These are phyloP conservation scores for Leccinellum rugosiceps DNA, from an alignment of 768 basidiomycete genomes.

Conservation along the genomic window DNA sequence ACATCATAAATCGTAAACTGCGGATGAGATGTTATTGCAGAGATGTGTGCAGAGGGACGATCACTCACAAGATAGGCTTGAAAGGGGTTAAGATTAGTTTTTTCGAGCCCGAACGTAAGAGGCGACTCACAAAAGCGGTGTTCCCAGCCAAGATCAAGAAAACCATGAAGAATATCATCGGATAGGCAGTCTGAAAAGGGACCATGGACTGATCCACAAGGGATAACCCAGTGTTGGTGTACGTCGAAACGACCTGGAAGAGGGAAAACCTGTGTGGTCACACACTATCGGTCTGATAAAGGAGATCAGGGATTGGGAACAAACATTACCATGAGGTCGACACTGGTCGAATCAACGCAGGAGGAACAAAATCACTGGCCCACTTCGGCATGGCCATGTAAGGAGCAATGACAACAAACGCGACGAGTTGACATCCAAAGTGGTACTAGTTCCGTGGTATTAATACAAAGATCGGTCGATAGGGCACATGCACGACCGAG, in stretches of 20 bases:
- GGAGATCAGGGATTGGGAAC: neutral
- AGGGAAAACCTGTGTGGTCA: conserved; percentile 62
- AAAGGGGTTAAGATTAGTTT: neutral
- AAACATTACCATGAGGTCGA: conserved; percentile 59
- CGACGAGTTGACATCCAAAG: conserved; percentile 61
- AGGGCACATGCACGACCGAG: neutral
- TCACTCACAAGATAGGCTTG: conserved; percentile 82
- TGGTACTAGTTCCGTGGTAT: conserved; percentile 59
- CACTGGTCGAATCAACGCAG: conserved; percentile 53
- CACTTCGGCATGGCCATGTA: conserved; percentile 68
- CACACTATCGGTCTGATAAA: neutral
- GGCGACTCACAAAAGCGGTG: conserved; percentile 81
- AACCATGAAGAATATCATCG: conserved; percentile 69
- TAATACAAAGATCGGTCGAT: neutral
- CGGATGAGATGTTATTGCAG: neutral
- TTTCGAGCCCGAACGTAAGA: neutral
- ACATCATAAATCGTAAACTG: conserved; percentile 85
- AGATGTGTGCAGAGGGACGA: neutral
- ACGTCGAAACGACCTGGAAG: conserved; percentile 84
- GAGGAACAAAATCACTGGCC: conserved; percentile 56
- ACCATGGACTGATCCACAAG: conserved; percentile 89
- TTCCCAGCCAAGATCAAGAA: conserved; percentile 88
- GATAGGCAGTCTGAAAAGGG: conserved; percentile 84
- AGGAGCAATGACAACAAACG: conserved; percentile 74
- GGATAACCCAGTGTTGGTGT: conserved; percentile 86